Evolutionary conservation across 108 stramenopile genomes (phyloP), one percentile per base, ranked within the genome.

Genomic region (Seminavis robusta): DNA sequence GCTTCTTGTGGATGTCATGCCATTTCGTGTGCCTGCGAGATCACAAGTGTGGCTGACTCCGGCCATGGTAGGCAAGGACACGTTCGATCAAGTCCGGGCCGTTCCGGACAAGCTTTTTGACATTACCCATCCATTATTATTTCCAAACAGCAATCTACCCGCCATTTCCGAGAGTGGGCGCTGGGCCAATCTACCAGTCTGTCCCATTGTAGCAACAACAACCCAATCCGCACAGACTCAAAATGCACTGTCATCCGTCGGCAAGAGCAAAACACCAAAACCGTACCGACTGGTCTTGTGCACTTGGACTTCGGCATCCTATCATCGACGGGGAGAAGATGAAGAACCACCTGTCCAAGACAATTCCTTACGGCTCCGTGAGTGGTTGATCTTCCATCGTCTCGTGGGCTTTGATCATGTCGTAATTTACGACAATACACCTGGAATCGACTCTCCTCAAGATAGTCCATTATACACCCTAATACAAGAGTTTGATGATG

Each of bases 321-420:
- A 46, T 61, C 43, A 51, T 44, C 69, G 43, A 55, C 74, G 76
- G 21, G 83, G 76, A 20, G 73, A 77, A 10, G 52, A 49, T 29
- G 27, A 64, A 15, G 29, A 47, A 11, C n/a, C n/a, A n/a, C n/a
- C n/a, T n/a, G 41, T 64, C 36, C 55, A 69, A 31, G 73, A 70
- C 40, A 49, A 52, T 15, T 47, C 49, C 10, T 4, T n/a, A 13
- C 65, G 84, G 21, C 53, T 86, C 1, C 50, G 58, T n/a, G 84
- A 86, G 62, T 86, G 81, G 63, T 60, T 86, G 3, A 51, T 61
- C 0, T 86, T 75, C 46, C 76, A 86, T 36, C 28, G 44, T n/a
- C n/a, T 82, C 42, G 84, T 75, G 11, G 77, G 77, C 1, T 80
- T 86, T 42, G 91, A 92, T 76, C 91, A 88, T 47, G 68, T 92